phyloP scores from a whole-genome alignment of 2,329 filamentous ascomycete genomes.

The Metarhizium brunneum region DNA sequence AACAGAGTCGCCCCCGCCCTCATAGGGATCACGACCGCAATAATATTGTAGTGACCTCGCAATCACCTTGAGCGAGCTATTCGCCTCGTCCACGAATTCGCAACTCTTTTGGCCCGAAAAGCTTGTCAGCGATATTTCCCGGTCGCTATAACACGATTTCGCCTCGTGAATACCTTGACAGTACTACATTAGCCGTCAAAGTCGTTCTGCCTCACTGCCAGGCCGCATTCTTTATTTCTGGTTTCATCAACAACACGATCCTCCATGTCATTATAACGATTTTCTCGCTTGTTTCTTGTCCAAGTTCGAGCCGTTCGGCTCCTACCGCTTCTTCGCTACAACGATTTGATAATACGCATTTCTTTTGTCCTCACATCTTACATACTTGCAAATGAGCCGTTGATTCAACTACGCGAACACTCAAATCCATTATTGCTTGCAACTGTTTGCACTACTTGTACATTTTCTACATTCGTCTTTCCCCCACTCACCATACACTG shows the following conservation, averaged over 20 bases:
- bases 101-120: slow-evolving; percentile 12
- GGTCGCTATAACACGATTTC: slow-evolving; percentile 5
- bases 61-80: slow-evolving; percentile 18
- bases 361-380: slow-evolving; percentile 25
- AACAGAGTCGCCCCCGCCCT: not conserved
- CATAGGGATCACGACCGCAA: not conserved
- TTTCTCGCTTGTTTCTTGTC: slow-evolving; percentile 21
- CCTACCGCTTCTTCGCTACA: slow-evolving; percentile 19
- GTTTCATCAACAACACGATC: slow-evolving; percentile 17
- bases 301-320: slow-evolving; percentile 20
- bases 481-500: not conserved
- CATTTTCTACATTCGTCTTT: slow-evolving; percentile 17
- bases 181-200: slow-evolving; percentile 19
- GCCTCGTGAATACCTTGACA: slow-evolving; percentile 7
- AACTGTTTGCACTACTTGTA: slow-evolving; percentile 21
- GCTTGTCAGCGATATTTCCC: slow-evolving; percentile 1
- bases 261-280: slow-evolving; percentile 37
- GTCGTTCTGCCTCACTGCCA: not conserved
- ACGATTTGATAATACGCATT: slow-evolving; percentile 23
- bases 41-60: not conserved
- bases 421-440: slow-evolving; percentile 12
- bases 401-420: slow-evolving; percentile 26
- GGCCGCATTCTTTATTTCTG: slow-evolving; percentile 9
- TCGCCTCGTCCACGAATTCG: slow-evolving; percentile 16
- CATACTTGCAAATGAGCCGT: slow-evolving; percentile 31